phyloP scores from a whole-genome alignment of 2,329 filamentous ascomycete genomes.

The Colletotrichum liaoningense region DNA sequence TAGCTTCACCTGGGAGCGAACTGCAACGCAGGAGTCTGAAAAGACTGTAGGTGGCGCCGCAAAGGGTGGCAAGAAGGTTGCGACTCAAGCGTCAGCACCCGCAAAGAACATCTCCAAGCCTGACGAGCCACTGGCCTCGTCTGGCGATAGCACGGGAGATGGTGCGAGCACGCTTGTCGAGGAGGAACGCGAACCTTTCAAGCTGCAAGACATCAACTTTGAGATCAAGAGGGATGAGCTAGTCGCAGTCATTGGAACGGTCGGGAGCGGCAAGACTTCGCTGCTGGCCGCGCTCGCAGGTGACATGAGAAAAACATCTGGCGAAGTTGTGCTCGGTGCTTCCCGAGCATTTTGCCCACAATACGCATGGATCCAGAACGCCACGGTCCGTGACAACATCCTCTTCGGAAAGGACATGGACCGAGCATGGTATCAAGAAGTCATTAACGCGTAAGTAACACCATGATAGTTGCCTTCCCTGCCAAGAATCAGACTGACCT shows the following conservation, averaged over 20 bases:
- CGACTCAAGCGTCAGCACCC: neutral
- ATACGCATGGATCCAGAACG: conserved; percentile 98
- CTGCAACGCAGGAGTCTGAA: conserved; percentile 65
- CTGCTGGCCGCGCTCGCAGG: conserved; percentile 89
- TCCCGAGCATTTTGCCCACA: conserved; percentile 92
- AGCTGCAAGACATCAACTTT: conserved; percentile 76
- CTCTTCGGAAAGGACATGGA: conserved; percentile 86
- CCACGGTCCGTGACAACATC: conserved; percentile 89
- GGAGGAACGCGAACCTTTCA: conserved; percentile 76
- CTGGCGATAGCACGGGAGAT: conserved; percentile 59
- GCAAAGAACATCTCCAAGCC: conserved; percentile 47
- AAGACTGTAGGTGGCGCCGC: conserved; percentile 52
- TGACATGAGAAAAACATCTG: conserved; percentile 88
- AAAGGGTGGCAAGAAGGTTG: conserved; percentile 60
- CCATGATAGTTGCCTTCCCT: neutral
- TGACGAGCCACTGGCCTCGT: conserved; percentile 47
- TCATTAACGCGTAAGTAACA: conserved; percentile 76
- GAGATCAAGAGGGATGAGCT: conserved; percentile 80
- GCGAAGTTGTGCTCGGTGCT: conserved; percentile 80
- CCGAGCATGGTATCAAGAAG: conserved; percentile 81
- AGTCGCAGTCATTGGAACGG: conserved; percentile 87
- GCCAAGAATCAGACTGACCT: conserved; percentile 23
- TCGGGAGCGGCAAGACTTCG: conserved; percentile 91
- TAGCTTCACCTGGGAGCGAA: conserved; percentile 89
- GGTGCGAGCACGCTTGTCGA: conserved; percentile 68